Percentiles rank a stretch among this genome's conserved stretches.
Conservation (phyloP, 1,284 basidiomycete genomes). For the Ustilago shanxiensis region DNA sequence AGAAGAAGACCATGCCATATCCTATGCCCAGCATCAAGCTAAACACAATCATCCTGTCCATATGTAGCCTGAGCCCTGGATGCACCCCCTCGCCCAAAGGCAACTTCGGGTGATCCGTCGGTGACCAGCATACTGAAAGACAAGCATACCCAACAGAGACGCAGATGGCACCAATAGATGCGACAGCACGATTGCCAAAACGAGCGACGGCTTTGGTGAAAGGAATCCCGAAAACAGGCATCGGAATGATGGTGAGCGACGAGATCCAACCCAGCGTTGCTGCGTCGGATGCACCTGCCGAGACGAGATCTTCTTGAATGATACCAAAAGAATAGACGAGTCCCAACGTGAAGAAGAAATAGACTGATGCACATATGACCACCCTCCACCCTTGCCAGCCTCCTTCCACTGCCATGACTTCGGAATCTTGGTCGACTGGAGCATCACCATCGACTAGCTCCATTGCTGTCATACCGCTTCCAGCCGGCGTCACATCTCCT, state of each 20-base stretch:
- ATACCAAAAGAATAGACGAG: slow-evolving; percentile 69
- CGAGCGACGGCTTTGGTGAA: slow-evolving; percentile 62
- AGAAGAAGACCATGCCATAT: slow-evolving; percentile 51
- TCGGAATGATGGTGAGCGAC: slow-evolving; percentile 57
- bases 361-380: slow-evolving; percentile 36
- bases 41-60: slow-evolving; percentile 32
- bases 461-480: slow-evolving; percentile 77
- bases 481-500: not conserved
- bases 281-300: slow-evolving; percentile 60
- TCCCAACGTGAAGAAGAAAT: slow-evolving; percentile 61
- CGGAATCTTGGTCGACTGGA: not conserved
- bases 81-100: slow-evolving; percentile 18
- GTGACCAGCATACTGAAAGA: slow-evolving; percentile 54
- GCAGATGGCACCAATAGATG: slow-evolving; percentile 53
- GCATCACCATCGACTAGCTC: slow-evolving; percentile 76
- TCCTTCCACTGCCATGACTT: slow-evolving; percentile 26
- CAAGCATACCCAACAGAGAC: slow-evolving; percentile 61
- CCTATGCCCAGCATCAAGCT: slow-evolving; percentile 41
- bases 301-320: slow-evolving; percentile 64
- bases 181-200: slow-evolving; percentile 58
- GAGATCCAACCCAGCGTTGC: slow-evolving; percentile 69
- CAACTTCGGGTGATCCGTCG: slow-evolving; percentile 18
- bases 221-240: slow-evolving; percentile 64
- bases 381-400: slow-evolving; percentile 34
- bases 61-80: slow-evolving; percentile 16